Evolutionary conservation across 495 filamentous ascomycete species (phyloP).

Genomic region (Symbiotaphrina buchneri): DNA sequence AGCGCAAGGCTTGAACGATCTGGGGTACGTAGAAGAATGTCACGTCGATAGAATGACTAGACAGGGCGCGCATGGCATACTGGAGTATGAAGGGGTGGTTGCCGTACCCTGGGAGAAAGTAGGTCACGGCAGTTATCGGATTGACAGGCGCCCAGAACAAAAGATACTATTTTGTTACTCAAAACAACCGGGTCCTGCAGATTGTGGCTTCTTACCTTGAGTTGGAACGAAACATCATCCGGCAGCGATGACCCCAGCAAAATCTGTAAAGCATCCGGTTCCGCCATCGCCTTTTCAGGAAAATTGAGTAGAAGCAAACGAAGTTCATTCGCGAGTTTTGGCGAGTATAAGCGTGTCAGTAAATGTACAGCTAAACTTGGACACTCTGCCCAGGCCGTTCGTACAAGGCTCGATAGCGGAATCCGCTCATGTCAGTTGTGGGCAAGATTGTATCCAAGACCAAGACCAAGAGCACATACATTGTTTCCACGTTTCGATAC

Average conservation of each 20-base stretch:
- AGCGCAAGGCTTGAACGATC: conserved; percentile 88
- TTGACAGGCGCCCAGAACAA: conserved; percentile 90
- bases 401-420: conserved; percentile 34
- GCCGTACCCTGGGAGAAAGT: conserved; percentile 81
- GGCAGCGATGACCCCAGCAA: conserved; percentile 59
- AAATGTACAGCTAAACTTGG: conserved; percentile 72
- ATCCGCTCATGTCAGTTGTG: conserved; percentile 18
- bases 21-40: conserved; percentile 99
- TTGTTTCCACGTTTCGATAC: no score
- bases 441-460: no score
- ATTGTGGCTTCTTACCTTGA: conserved; percentile 34
- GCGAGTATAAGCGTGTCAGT: conserved; percentile 50
- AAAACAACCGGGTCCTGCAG: no score
- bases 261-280: conserved; percentile 62
- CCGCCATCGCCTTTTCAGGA: conserved; percentile 55
- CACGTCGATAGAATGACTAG: conserved; percentile 81
- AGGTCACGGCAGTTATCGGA: conserved; percentile 76
- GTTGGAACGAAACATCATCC: conserved; percentile 54
- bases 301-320: conserved; percentile 58
- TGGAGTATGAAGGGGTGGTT: conserved; percentile 89
- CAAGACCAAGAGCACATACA: conserved; percentile 2
- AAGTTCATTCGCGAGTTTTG: conserved; percentile 47
- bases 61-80: conserved; percentile 89
- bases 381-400: conserved; percentile 67
- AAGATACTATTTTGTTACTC: conserved; percentile 36